Conservation (phyloP, 116 monocot species). For the Iris pallida region DNA sequence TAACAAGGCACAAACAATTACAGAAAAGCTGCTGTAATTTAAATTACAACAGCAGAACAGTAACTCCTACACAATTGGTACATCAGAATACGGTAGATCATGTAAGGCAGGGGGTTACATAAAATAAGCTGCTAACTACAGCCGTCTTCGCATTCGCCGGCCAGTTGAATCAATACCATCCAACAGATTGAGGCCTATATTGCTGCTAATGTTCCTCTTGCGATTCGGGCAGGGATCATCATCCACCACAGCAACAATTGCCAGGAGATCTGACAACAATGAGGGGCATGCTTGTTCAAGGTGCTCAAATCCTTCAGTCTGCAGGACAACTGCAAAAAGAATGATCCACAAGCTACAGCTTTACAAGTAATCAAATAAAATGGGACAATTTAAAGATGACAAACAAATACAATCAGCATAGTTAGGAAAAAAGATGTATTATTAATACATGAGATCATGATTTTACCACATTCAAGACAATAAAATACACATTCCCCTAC, state of each 20-base stretch:
- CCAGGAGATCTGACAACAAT: slow-evolving; percentile 14
- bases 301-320: slow-evolving; percentile 25
- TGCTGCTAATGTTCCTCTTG: slow-evolving; percentile 8
- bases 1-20: too few relatives aligned
- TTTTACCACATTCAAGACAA: neutral
- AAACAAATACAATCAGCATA: neutral
- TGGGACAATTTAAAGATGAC: neutral
- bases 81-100: too few relatives aligned
- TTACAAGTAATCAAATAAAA: neutral
- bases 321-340: slow-evolving; percentile 24
- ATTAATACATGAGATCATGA: neutral
- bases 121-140: slow-evolving; percentile 2
- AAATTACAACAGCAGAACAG: too few relatives aligned
- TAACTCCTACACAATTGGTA: too few relatives aligned
- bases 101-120: too few relatives aligned
- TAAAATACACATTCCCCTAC: neutral
- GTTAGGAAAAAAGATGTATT: neutral
- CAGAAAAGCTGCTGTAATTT: too few relatives aligned
- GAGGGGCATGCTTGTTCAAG: slow-evolving; percentile 20
- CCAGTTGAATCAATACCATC: slow-evolving; percentile 18
- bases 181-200: slow-evolving; percentile 6
- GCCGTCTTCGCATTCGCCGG: slow-evolving; percentile 16
- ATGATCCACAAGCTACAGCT: neutral
- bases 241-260: slow-evolving; percentile 14
- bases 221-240: neutral